These are phyloP conservation scores for Pseudogymnoascus sp. DNA, from an alignment of 2,329 filamentous ascomycete genomes.

Conservation along the genomic window DNA sequence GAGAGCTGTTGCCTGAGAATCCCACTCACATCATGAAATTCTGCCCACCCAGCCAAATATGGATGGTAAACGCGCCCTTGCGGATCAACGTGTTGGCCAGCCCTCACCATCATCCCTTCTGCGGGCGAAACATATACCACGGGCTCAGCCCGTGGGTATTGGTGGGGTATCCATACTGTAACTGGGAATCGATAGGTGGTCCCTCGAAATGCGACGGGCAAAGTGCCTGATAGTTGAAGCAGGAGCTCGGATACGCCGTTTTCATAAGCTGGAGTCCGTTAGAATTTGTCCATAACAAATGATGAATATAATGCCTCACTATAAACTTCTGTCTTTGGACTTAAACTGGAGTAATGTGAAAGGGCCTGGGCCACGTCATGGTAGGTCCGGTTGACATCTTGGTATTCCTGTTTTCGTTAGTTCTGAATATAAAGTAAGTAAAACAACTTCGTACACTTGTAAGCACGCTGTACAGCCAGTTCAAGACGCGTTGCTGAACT, in stretches of 20 bases:
- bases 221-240: constrained; percentile 73
- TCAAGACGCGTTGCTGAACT: constrained; percentile 81
- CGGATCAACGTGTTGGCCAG: constrained; percentile 88
- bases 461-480: constrained; percentile 90
- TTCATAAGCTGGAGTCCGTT: constrained; percentile 60
- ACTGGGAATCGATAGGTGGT: constrained; percentile 85
- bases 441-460: constrained; percentile 50
- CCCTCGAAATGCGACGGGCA: constrained; percentile 87
- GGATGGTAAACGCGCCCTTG: constrained; percentile 94
- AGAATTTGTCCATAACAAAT: constrained; percentile 14
- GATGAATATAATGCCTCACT: constrained; percentile 46
- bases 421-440: not conserved
- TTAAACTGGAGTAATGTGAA: constrained; percentile 67
- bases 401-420: constrained; percentile 62
- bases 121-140: constrained; percentile 84
- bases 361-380: constrained; percentile 80
- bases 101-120: constrained; percentile 78
- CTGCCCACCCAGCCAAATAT: constrained; percentile 81
- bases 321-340: constrained; percentile 87
- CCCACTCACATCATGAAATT: constrained; percentile 77
- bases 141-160: constrained; percentile 78
- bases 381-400: constrained; percentile 86
- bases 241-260: constrained; percentile 81
- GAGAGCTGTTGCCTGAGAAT: not conserved
- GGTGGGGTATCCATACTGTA: constrained; percentile 85